phyloP scores from a whole-genome alignment of 345 rosid genomes.

The Linum tenue region DNA sequence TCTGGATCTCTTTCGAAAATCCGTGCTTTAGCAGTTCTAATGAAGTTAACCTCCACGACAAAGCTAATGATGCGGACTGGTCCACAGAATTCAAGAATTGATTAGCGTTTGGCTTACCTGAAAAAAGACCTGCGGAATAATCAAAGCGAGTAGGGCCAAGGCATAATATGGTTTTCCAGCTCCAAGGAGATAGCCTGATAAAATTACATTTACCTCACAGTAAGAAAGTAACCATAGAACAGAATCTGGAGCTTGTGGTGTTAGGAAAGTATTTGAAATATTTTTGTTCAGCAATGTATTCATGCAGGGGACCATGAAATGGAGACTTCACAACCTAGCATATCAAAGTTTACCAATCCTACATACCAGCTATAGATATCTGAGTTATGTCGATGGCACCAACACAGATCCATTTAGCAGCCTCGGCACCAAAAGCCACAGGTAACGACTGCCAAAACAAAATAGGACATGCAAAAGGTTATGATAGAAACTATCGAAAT shows the following conservation, averaged over 20 bases:
- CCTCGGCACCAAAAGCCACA: constrained; percentile 93
- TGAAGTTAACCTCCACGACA: too few species aligned
- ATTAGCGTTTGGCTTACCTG: constrained; percentile 41
- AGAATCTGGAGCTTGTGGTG: background rate
- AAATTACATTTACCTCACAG: background rate
- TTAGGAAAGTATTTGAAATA: background rate
- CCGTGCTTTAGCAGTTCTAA: too few species aligned
- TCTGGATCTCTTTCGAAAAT: too few species aligned
- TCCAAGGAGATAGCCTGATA: constrained; percentile 82
- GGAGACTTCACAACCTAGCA: background rate
- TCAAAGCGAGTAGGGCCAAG: constrained; percentile 61
- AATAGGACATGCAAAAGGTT: constrained; percentile 8
- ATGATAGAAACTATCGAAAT: background rate
- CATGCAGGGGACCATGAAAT: background rate
- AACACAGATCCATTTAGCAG: constrained; percentile 98
- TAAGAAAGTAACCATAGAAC: background rate
- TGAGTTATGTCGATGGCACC: constrained; percentile 97
- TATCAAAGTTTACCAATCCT: background rate
- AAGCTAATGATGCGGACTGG: too few species aligned
- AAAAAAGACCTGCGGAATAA: constrained; percentile 73
- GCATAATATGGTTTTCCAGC: constrained; percentile 91
- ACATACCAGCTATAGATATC: constrained; percentile 78
- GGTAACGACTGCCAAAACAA: constrained; percentile 68
- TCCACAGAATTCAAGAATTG: too few species aligned
- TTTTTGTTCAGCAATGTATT: background rate